Evolutionary conservation across 805 yeast species (phyloP).

Genomic region (Barnettozyma vustinii): DNA sequence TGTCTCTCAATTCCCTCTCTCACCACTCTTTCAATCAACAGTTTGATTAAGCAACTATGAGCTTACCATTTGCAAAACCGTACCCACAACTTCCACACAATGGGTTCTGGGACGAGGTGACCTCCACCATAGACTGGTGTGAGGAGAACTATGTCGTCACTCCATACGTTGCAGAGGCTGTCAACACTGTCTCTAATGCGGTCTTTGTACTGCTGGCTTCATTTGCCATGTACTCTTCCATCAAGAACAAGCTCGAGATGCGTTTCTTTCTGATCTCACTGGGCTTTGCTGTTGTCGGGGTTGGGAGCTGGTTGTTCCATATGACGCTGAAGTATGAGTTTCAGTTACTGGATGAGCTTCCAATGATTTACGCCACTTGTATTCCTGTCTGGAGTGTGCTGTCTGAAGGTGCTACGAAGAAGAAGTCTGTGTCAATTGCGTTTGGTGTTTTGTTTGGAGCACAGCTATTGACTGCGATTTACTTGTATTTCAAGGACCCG

Average conservation of each 20-base stretch:
- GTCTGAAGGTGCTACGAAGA: slow-evolving; percentile 45
- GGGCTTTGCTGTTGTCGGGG: slow-evolving; percentile 85
- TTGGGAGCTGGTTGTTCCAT: slow-evolving; percentile 94
- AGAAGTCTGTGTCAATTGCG: slow-evolving; percentile 40
- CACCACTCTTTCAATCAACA: neutral
- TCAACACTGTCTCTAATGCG: slow-evolving; percentile 78
- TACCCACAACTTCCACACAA: slow-evolving; percentile 49
- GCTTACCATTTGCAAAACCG: slow-evolving; percentile 45
- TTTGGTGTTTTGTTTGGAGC: slow-evolving; percentile 48
- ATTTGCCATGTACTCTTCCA: slow-evolving; percentile 60
- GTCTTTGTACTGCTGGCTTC: slow-evolving; percentile 50
- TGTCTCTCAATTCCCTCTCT: neutral
- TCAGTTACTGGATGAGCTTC: slow-evolving; percentile 91
- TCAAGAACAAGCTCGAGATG: slow-evolving; percentile 54
- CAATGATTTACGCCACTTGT: slow-evolving; percentile 97
- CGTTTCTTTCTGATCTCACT: slow-evolving; percentile 67
- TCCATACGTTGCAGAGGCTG: slow-evolving; percentile 81
- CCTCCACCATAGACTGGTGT: slow-evolving; percentile 98
- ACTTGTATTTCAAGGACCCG: slow-evolving; percentile 72
- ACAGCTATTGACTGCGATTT: slow-evolving; percentile 58
- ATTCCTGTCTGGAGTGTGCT: slow-evolving; percentile 86
- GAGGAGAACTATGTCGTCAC: slow-evolving; percentile 93
- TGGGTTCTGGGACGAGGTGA: slow-evolving; percentile 78
- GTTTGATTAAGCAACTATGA: slow-evolving; percentile 7
- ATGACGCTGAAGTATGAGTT: slow-evolving; percentile 89